Conservation (phyloP, 306 rosid species). For the Boehmeria nivea region DNA sequence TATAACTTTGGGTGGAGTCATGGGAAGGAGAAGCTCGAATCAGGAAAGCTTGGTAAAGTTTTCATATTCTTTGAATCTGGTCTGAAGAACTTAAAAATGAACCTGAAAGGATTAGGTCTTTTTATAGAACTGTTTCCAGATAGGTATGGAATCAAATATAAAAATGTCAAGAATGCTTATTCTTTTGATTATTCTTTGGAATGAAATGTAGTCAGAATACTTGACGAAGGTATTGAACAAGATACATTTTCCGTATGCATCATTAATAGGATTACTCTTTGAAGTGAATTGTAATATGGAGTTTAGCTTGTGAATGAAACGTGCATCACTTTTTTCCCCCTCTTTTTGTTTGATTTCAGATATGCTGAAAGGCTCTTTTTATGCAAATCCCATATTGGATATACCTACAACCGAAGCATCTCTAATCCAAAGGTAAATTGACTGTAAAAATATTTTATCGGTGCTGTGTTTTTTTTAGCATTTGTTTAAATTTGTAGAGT, state of each 20-base stretch:
- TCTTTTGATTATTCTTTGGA: no score
- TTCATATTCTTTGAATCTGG: conserved; percentile 11
- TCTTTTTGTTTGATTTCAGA: conserved; percentile 37
- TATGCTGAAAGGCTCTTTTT: conserved; percentile 82
- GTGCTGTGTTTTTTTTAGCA: conserved; percentile 2
- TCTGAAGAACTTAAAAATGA: background rate
- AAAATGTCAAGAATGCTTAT: no score
- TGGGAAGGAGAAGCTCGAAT: conserved; percentile 93
- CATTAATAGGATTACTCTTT: no score
- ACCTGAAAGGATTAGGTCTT: no score
- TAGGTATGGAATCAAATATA: background rate
- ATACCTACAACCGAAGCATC: conserved; percentile 70
- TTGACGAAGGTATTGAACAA: no score
- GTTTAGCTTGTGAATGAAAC: background rate
- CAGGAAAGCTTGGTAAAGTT: conserved; percentile 80
- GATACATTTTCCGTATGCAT: no score
- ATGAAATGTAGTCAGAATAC: no score
- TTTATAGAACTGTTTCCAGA: background rate
- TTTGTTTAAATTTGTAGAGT: conserved; percentile 10
- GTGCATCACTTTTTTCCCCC: conserved; percentile 1
- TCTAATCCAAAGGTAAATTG: conserved; percentile 59
- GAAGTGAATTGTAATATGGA: no score
- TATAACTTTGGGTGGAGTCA: conserved; percentile 99
- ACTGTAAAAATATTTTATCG: background rate
- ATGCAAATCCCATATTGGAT: conserved; percentile 87